Evolutionary conservation across 2,329 filamentous ascomycete genomes (phyloP).

Genomic region (Hymenoscyphus salicellus): DNA sequence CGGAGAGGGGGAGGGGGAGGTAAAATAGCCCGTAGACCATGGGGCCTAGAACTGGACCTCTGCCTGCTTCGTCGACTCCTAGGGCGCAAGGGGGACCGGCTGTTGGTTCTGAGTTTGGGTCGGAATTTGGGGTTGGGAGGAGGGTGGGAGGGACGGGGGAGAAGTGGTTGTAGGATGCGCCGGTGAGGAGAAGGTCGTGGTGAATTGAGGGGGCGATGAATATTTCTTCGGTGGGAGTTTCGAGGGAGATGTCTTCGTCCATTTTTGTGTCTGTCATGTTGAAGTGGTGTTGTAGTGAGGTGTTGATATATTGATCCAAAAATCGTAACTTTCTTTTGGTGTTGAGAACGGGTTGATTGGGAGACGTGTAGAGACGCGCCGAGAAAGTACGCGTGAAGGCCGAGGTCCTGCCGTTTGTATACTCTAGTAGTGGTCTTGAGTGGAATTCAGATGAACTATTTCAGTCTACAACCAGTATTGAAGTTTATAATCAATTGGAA

Average conservation of each 20-base stretch:
- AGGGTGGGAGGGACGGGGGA: conserved; percentile 65
- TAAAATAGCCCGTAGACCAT: conserved; percentile 72
- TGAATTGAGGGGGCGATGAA: conserved; percentile 72
- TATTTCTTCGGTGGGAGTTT: conserved; percentile 36
- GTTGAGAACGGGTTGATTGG: not conserved
- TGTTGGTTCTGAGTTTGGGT: conserved; percentile 27
- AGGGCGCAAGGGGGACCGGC: conserved; percentile 65
- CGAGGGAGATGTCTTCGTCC: conserved; percentile 34
- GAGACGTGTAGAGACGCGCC: conserved; percentile 8
- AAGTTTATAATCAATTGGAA: too few species aligned
- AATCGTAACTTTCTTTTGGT: not conserved
- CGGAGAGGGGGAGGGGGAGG: conserved; percentile 69
- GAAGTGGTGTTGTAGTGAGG: not conserved
- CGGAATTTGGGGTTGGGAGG: conserved; percentile 36
- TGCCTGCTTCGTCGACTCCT: conserved; percentile 89
- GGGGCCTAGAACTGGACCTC: conserved; percentile 85
- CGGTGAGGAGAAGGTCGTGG: conserved; percentile 53
- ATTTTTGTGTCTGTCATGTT: conserved; percentile 39
- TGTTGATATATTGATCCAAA: not conserved
- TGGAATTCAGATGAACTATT: too few species aligned
- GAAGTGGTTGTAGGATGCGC: conserved; percentile 69
- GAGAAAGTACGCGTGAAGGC: too few species aligned
- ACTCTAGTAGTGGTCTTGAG: too few species aligned
- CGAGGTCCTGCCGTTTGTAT: too few species aligned
- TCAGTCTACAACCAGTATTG: too few species aligned